Base-by-base conservation (phyloP, 768 basidiomycete species). In the Terana coerulea region DNA sequence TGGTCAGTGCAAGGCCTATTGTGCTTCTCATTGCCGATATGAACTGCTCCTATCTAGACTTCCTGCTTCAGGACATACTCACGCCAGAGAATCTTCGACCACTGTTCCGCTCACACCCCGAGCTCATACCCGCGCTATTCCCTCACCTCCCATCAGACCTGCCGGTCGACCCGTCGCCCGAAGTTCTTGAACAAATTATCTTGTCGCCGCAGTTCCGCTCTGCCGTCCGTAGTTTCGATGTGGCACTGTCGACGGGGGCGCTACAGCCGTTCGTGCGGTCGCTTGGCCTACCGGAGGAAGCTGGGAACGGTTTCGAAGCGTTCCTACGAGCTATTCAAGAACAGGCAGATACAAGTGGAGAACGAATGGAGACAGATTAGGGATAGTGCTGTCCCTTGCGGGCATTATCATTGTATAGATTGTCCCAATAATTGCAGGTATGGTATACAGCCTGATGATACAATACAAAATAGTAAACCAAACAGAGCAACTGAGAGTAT, bases 71-170 rank as follows among this genome's bases (percentile, higher is more conserved):
- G 35, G 85, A 95, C 67, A 76, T 94, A 60, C 75, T 92, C 54
- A 85, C 90, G 30, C 79, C 87, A 5, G 68, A 83, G 37, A 85
- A 86, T 67, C 73, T 95, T 48, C 70, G 75, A 11, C 84, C 88
- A 6, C 72, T 97, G 8, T 87, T 95, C 66, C 68, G 72, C 7
- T 74, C 75, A 29, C 83, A 86, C 61, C 89, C 89, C 0, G 77
- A 80, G 39, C 74, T 95, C 35, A 74, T 89, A 44, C 69, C 77
- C 3, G 67, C 86, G 2, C 73, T 95, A 54, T 88, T 88, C 64
- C 89, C 92, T 2, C 83, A 91, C 59, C 79, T 95, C 21, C 92
- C 93, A 1, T 74, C 88, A 6, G 88, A 88, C 67, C 74, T 91
- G 8, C 84, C 86, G 0, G 68, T 77, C 14, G 81, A 81, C 8